A percentile compares a stretch with the other conserved stretches of the same genome.
These are phyloP conservation scores for Fomes fomentarius DNA, from an alignment of 1,284 basidiomycete genomes.

Conservation along the genomic window DNA sequence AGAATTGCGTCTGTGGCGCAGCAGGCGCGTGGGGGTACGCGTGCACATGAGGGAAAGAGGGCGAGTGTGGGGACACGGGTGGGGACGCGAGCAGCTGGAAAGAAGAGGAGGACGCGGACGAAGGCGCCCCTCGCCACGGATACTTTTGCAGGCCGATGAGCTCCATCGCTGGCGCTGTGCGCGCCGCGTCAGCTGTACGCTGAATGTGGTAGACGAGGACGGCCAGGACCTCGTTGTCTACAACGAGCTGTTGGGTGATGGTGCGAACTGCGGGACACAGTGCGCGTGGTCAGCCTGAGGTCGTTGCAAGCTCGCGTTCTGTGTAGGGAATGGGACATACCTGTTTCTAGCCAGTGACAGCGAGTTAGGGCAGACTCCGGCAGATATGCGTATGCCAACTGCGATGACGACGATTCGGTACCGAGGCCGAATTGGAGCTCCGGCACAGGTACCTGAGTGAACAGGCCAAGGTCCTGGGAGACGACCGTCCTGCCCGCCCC, in stretches of 20 bases:
- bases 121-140: slow-evolving; percentile 24
- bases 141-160: slow-evolving; percentile 59
- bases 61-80: slow-evolving; percentile 24
- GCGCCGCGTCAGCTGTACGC: slow-evolving; percentile 45
- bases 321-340: slow-evolving; percentile 36
- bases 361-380: slow-evolving; percentile 63
- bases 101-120: slow-evolving; percentile 11
- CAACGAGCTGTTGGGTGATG: slow-evolving; percentile 69
- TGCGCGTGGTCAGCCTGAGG: no score
- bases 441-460: slow-evolving; percentile 42
- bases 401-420: slow-evolving; percentile 25
- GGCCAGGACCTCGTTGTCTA: slow-evolving; percentile 63
- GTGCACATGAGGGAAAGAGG: slow-evolving; percentile 18
- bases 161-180: slow-evolving; percentile 55
- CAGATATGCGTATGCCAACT: slow-evolving; percentile 48
- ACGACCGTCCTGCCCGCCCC: slow-evolving; percentile 47
- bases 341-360: slow-evolving; percentile 59
- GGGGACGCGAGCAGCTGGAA: slow-evolving; percentile 31
- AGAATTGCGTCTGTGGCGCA: slow-evolving; percentile 16
- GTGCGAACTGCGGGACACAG: slow-evolving; percentile 48
- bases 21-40: slow-evolving; percentile 15
- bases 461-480: slow-evolving; percentile 52
- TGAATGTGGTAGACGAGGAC: slow-evolving; percentile 70
- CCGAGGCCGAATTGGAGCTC: slow-evolving; percentile 24
- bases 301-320: no score